A percentile compares a stretch with the other conserved stretches of the same genome.
phyloP scores from a whole-genome alignment of 2,329 filamentous ascomycete species.

The Teratosphaeria pseudoeucalypti region DNA sequence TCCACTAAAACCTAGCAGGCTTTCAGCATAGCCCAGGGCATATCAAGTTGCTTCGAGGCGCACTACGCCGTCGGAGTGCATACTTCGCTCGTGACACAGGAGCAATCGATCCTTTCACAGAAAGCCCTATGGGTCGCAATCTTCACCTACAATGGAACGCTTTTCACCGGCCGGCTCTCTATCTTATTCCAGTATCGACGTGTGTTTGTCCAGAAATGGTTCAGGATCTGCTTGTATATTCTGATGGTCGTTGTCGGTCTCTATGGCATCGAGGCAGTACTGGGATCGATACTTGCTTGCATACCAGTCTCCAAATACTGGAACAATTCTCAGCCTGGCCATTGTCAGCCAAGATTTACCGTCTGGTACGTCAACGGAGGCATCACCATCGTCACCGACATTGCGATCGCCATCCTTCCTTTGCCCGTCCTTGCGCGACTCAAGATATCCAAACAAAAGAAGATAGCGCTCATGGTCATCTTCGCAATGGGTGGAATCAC shows the following conservation, averaged over 20 bases:
- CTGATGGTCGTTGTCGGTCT: conserved; percentile 2
- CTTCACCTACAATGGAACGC: conserved; percentile 32
- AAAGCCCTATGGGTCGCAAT: conserved; percentile 18
- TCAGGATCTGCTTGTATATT: background rate
- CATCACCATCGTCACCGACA: conserved; percentile 28
- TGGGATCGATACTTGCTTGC: conserved; percentile 5
- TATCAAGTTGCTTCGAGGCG: background rate
- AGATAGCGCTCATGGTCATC: conserved; percentile 24
- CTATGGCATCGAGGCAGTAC: conserved; percentile 3
- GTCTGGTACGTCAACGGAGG: conserved; percentile 15
- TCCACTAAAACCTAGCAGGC: background rate
- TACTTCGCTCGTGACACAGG: background rate
- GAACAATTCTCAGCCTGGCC: conserved; percentile 1
- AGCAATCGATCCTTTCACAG: conserved; percentile 2
- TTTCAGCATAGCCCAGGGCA: background rate
- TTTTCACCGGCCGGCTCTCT: conserved; percentile 34
- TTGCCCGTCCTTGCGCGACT: conserved; percentile 25
- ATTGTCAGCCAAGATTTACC: background rate
- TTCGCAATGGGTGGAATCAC: conserved; percentile 23
- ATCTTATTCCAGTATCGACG: conserved; percentile 39
- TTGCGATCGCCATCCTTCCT: conserved; percentile 25
- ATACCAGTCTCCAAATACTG: conserved; percentile 5
- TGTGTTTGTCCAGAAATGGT: conserved; percentile 28
- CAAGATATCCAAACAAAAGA: conserved; percentile 24
- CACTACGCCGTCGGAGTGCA: conserved; percentile 4